These are phyloP conservation scores for Eimeria maxima DNA, from an alignment of 169 alveolate species.

Conservation along the genomic window DNA sequence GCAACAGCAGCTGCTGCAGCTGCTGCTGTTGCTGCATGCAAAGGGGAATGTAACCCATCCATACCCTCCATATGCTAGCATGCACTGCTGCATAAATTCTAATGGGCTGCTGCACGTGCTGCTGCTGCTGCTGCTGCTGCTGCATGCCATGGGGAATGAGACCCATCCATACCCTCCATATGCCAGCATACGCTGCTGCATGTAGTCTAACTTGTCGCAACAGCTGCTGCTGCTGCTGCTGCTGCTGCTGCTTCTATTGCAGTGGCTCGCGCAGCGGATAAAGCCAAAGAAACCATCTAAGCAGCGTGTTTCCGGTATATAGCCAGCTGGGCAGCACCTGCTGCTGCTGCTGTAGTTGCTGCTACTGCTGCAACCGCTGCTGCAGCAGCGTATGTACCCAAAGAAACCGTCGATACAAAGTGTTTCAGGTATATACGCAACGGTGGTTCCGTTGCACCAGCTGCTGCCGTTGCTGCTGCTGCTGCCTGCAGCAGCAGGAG, in stretches of 20 bases:
- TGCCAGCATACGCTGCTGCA: no score
- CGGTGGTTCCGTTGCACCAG: background rate
- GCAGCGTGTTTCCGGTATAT: background rate
- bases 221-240: background rate
- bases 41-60: no score
- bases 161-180: background rate
- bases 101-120: no score
- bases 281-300: background rate
- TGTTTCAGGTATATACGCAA: background rate
- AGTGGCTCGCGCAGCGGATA: slow-evolving; percentile 12
- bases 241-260: slow-evolving; percentile 50
- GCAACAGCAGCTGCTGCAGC: no score
- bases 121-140: slow-evolving; percentile 31
- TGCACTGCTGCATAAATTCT: no score
- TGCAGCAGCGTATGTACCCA: background rate
- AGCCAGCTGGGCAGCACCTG: background rate
- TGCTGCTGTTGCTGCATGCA: no score
- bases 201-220: background rate
- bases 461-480: slow-evolving; percentile 18
- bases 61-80: no score
- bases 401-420: background rate
- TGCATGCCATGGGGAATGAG: background rate
- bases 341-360: background rate
- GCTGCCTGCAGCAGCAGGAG: background rate
- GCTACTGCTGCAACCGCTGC: slow-evolving; percentile 36